Evolutionary conservation across 345 rosid species (phyloP).

Genomic region (Mallotus nudiflorus): DNA sequence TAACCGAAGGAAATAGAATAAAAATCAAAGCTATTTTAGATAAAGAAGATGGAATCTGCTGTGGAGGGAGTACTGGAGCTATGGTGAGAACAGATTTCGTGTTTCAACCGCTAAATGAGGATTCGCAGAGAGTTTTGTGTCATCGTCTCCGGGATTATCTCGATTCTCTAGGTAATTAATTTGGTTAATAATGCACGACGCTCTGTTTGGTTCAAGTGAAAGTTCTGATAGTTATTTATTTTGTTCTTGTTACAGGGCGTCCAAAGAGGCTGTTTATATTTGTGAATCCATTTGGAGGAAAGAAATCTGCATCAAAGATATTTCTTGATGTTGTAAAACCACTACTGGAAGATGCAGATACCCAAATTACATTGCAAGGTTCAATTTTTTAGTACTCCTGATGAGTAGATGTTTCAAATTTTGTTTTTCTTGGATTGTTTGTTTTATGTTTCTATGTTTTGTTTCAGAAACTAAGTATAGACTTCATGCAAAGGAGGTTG

Average conservation of each 20-base stretch:
- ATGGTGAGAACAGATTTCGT: slow-evolving; percentile 63
- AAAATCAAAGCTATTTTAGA: slow-evolving; percentile 53
- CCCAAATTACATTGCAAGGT: slow-evolving; percentile 76
- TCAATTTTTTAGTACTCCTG: background rate
- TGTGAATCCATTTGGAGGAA: slow-evolving; percentile 92
- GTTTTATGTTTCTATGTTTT: background rate
- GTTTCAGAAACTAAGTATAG: slow-evolving; percentile 64
- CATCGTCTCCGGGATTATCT: slow-evolving; percentile 53
- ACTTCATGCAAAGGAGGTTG: slow-evolving; percentile 83
- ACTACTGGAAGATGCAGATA: slow-evolving; percentile 68
- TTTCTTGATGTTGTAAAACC: slow-evolving; percentile 73
- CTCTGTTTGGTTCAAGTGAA: background rate
- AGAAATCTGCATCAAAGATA: slow-evolving; percentile 61
- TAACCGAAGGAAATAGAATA: slow-evolving; percentile 49
- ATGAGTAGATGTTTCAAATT: background rate
- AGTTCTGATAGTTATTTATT: no score
- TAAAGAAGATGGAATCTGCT: slow-evolving; percentile 47
- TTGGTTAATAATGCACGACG: background rate
- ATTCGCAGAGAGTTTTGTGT: slow-evolving; percentile 61
- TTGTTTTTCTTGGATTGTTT: background rate
- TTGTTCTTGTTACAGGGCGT: slow-evolving; percentile 51
- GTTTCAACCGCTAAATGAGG: slow-evolving; percentile 65
- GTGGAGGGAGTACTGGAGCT: slow-evolving; percentile 40
- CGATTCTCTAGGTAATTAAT: slow-evolving; percentile 58
- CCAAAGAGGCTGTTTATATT: slow-evolving; percentile 72